Conservation (phyloP, 768 basidiomycete genomes). For the Pleurotus pulmonarius region DNA sequence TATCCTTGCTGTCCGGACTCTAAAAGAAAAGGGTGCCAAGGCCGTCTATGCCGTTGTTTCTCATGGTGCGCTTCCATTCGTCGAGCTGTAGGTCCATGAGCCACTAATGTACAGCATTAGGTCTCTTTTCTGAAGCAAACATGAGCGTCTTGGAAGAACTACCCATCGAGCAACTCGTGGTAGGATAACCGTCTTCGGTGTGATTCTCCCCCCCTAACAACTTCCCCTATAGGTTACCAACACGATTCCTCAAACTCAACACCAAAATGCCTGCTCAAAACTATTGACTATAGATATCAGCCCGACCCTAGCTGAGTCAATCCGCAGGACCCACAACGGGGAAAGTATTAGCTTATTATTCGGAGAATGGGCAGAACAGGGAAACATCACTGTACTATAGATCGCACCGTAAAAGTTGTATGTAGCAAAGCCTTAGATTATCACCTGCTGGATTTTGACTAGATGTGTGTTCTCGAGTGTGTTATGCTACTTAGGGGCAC, state of each 20-base stretch:
- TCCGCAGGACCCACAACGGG: constrained; percentile 91
- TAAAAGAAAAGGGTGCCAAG: constrained; percentile 86
- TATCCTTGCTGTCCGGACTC: constrained; percentile 75
- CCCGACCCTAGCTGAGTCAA: constrained; percentile 91
- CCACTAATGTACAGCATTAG: constrained; percentile 30
- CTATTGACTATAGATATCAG: constrained; percentile 88
- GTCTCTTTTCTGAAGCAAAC: constrained; percentile 75
- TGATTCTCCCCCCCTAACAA: constrained; percentile 8
- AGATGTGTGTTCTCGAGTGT: no score
- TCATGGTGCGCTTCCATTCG: constrained; percentile 60
- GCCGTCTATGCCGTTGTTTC: constrained; percentile 86
- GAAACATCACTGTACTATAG: constrained; percentile 29
- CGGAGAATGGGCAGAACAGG: constrained; percentile 71
- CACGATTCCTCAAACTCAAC: constrained; percentile 81
- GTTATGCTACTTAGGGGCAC: no score
- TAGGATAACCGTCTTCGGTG: constrained; percentile 28
- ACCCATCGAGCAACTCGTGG: constrained; percentile 84
- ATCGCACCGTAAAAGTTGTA: not conserved
- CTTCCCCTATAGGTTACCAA: constrained; percentile 73
- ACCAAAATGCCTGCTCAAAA: constrained; percentile 62
- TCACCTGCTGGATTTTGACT: not conserved
- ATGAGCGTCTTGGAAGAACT: constrained; percentile 64
- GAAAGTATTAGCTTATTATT: constrained; percentile 89
- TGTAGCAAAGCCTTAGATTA: not conserved
- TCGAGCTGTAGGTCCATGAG: not conserved